Evolutionary conservation across 352 stramenopile species (phyloP).

Genomic region (Peronospora destructor): DNA sequence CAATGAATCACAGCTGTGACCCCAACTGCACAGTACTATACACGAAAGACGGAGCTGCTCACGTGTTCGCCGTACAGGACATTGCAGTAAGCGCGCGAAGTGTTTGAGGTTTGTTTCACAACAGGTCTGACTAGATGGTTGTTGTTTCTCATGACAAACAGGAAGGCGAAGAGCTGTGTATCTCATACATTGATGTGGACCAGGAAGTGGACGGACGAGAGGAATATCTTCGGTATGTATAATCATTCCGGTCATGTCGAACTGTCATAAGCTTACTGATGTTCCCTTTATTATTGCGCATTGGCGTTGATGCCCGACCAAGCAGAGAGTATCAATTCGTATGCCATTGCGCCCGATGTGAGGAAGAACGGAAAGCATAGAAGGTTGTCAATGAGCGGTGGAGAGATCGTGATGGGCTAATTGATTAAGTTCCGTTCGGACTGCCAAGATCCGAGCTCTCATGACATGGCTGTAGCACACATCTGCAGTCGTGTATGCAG

Average conservation of each 20-base stretch:
- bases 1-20: constrained; percentile 95
- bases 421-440: neutral
- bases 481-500: neutral
- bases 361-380: constrained; percentile 57
- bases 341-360: constrained; percentile 58
- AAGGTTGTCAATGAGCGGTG: constrained; percentile 4
- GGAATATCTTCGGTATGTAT: constrained; percentile 54
- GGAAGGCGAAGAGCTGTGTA: constrained; percentile 90
- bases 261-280: constrained; percentile 11
- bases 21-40: constrained; percentile 90
- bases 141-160: constrained; percentile 6
- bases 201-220: constrained; percentile 73
- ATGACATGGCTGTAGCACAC: neutral
- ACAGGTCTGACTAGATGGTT: constrained; percentile 2
- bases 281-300: constrained; percentile 7
- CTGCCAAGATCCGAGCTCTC: neutral
- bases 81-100: constrained; percentile 37
- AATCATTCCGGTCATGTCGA: constrained; percentile 1
- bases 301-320: constrained; percentile 12
- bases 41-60: constrained; percentile 62
- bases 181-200: constrained; percentile 92
- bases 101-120: neutral
- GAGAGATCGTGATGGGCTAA: constrained; percentile 4
- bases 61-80: constrained; percentile 67
- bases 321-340: constrained; percentile 76